phyloP scores from a whole-genome alignment of 192 early-diverging fungal species.

The Globomyces pollinis-pini region DNA sequence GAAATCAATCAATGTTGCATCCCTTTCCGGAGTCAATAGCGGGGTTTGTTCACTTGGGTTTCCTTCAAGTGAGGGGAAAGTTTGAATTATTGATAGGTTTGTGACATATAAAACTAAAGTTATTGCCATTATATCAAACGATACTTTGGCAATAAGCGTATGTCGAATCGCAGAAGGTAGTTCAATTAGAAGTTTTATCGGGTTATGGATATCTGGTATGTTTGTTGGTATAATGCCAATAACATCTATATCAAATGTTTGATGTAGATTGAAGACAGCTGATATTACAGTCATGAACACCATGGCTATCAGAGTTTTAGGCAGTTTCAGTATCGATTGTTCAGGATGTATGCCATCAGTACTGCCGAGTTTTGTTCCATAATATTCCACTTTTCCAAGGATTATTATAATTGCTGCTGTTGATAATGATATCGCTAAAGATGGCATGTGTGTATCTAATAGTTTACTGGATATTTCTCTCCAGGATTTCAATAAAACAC shows the following conservation, averaged over 20 bases:
- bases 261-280: neutral
- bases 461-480: neutral
- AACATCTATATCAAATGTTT: neutral
- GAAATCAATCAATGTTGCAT: no score
- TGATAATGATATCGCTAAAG: neutral
- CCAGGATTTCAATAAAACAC: neutral
- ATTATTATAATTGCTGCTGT: neutral
- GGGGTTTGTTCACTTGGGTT: no score
- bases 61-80: no score
- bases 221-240: neutral
- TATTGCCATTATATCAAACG: no score
- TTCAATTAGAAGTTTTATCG: no score
- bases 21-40: no score
- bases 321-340: slow-evolving; percentile 2
- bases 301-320: neutral
- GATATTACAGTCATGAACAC: neutral
- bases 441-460: neutral
- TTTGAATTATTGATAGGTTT: no score
- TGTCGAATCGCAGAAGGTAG: no score
- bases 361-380: no score
- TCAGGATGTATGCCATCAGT: neutral
- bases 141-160: no score
- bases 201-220: no score
- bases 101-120: no score
- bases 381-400: neutral